A percentile compares a stretch with the other conserved stretches of the same genome.
Conservation (phyloP, 495 filamentous ascomycete species). For the Lasiosphaeria miniovina region DNA sequence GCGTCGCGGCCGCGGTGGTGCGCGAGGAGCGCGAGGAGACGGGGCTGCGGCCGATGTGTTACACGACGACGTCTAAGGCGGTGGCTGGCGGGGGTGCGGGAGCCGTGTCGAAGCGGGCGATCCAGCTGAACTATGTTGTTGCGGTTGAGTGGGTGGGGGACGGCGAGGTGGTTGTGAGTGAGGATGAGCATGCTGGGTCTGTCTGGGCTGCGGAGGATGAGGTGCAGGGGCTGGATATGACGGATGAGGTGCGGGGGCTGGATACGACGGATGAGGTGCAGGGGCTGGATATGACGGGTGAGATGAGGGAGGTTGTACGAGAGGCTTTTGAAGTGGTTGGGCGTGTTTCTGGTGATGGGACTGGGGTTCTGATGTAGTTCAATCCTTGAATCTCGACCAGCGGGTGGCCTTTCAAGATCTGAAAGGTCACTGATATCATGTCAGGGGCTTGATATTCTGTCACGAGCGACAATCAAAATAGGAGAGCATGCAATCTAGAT, state of each 20-base stretch:
- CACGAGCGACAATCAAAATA: too few species aligned
- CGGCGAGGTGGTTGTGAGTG: background rate
- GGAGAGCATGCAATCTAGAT: too few species aligned
- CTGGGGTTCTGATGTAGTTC: too few species aligned
- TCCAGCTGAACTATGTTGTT: background rate
- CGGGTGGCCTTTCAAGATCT: too few species aligned
- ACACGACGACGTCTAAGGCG: too few species aligned
- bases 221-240: background rate
- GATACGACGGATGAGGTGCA: background rate
- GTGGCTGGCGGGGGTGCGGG: background rate
- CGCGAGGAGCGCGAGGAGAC: background rate
- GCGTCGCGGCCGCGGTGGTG: background rate
- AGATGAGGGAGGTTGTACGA: background rate
- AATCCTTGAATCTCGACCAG: too few species aligned
- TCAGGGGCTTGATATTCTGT: too few species aligned
- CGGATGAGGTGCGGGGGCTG: background rate
- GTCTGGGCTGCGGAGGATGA: background rate
- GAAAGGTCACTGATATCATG: too few species aligned
- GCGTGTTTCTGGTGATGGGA: too few species aligned
- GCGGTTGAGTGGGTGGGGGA: too few species aligned
- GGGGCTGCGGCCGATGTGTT: too few species aligned
- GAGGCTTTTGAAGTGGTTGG: background rate
- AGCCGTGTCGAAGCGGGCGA: background rate
- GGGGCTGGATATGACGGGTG: background rate
- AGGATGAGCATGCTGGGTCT: background rate